Conservation (phyloP, 495 filamentous ascomycete species). For the Penicillium daleae region DNA sequence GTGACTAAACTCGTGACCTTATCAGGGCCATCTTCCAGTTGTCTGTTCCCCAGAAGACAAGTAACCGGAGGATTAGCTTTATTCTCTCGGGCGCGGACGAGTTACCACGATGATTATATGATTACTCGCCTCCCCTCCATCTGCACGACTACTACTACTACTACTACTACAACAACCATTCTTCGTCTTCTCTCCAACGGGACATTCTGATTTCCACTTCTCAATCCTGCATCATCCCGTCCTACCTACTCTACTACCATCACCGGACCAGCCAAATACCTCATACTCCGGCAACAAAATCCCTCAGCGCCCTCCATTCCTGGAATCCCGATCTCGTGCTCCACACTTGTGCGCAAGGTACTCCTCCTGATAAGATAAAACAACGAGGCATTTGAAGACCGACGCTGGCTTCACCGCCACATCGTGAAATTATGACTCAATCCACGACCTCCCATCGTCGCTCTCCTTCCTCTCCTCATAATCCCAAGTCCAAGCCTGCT, state of each 20-base stretch:
- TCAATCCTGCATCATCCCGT: conserved; percentile 8
- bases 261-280: conserved; percentile 4
- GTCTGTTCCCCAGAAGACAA: background rate
- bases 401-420: conserved; percentile 43
- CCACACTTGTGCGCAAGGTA: conserved; percentile 32
- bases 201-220: background rate
- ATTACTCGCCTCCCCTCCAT: background rate
- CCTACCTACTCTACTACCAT: background rate
- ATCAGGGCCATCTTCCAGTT: too few species aligned
- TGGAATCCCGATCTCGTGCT: conserved; percentile 25
- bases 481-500: conserved; percentile 36
- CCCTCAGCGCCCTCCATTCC: background rate
- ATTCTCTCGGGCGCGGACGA: too few species aligned
- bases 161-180: too few species aligned
- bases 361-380: conserved; percentile 37
- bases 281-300: background rate
- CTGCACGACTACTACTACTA: background rate
- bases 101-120: background rate
- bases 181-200: background rate
- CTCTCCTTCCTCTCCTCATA: conserved; percentile 41
- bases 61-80: too few species aligned
- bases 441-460: conserved; percentile 39
- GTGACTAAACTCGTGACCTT: conserved; percentile 11
- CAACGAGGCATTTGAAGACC: conserved; percentile 33
- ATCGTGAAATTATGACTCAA: conserved; percentile 47